Evolutionary conservation across 257 asterid species (phyloP).

Genomic region (Gardenia jasminoides): DNA sequence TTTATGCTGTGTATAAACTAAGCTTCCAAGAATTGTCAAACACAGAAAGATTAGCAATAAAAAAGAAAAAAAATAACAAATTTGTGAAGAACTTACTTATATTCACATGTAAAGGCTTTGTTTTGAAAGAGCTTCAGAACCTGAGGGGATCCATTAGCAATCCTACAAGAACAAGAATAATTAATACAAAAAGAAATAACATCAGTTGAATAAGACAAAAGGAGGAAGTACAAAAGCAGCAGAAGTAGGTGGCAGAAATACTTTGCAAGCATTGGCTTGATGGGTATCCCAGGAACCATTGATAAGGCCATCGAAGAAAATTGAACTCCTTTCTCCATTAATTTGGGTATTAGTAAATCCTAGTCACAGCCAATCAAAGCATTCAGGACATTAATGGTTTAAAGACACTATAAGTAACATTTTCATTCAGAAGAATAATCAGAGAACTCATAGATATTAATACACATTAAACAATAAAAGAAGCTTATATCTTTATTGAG

Average conservation of each 20-base stretch:
- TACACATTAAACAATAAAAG: background rate
- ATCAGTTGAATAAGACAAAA: constrained; percentile 13
- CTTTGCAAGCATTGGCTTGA: constrained; percentile 98
- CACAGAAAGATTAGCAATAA: constrained; percentile 4
- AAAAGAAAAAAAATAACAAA: background rate
- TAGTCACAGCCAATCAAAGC: constrained; percentile 25
- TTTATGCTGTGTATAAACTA: background rate
- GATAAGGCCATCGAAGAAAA: constrained; percentile 68
- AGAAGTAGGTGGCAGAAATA: constrained; percentile 26
- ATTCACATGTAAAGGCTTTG: constrained; percentile 87
- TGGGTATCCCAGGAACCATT: constrained; percentile 88
- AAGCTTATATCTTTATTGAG: no score
- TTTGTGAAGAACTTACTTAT: constrained; percentile 48
- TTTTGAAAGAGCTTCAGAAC: constrained; percentile 64
- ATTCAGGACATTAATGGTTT: background rate
- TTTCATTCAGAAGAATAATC: no score
- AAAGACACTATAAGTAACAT: background rate
- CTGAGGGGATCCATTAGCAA: constrained; percentile 70
- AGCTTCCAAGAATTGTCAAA: background rate
- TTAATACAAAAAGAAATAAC: constrained; percentile 15
- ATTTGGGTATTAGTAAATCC: constrained; percentile 73
- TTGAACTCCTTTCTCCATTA: constrained; percentile 69
- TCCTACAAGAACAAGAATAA: constrained; percentile 43
- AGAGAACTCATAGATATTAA: background rate
- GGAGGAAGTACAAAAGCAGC: background rate